Base-by-base conservation (phyloP, 2,329 filamentous ascomycete genomes). In the Trichoderma sp. region DNA sequence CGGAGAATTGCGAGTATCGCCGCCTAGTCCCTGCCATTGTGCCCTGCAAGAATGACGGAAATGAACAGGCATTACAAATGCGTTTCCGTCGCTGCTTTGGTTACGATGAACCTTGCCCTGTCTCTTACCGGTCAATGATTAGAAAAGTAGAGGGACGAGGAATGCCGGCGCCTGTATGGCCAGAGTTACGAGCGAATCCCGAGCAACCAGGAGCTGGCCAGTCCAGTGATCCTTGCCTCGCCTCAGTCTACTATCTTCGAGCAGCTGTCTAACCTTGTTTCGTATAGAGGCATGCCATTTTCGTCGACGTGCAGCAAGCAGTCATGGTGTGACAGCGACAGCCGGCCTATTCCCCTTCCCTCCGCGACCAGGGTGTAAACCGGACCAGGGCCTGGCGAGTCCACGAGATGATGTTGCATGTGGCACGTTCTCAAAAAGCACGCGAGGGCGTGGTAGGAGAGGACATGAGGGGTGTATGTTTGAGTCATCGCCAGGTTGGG, bases 381-480 rank as follows among this genome's bases (percentile, higher is more conserved):
- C 28, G 50, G 48, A 39, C 48, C 28, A 55, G 63, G 63, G 55
- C 47, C 39, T 47, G 48, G 39, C 5, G 41, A 61, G 64, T 51
- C 64, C 64, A 56, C 64, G 64, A 63, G 59, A 66, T 58, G 64
- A 66, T 63, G 64, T 63, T 66, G 58, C 58, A 63, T 63, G 59
- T 63, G 59, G 59, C 59, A 63, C 59, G 59, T 63, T 63, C 59
- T 63, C 51, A 50, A 59, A 14, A 57, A 58, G 43, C 51, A 63
- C 26, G 44, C 43, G 54, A 57, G 59, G 59, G 59, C 50, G 59
- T 55, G 59, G 39, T 44, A 34, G 28, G 15, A 56, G 7, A 26
- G 24, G 19, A 9, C 3, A 17, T 17, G 34, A 19, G 48, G 58
- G 59, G 24, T 39, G 59, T 55, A 39, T 55, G 15, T 39, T 39